phyloP scores from a whole-genome alignment of 139 green algal species.

The Microglena sp. region DNA sequence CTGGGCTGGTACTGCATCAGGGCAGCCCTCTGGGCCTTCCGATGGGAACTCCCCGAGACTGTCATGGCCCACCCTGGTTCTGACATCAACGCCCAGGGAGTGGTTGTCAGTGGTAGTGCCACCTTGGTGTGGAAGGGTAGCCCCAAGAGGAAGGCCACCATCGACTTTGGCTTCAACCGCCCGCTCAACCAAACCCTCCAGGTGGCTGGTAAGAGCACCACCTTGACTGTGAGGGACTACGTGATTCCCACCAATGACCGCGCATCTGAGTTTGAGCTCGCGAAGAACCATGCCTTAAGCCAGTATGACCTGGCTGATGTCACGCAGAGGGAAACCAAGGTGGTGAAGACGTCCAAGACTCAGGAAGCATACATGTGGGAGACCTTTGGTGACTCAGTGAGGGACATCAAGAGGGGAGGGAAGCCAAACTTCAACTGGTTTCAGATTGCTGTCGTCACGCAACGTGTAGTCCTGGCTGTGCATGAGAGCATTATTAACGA shows the following conservation, averaged over 20 bases:
- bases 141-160: too few relatives aligned
- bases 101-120: too few relatives aligned
- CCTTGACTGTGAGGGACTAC: conserved; percentile 4
- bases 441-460: not conserved
- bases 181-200: not conserved
- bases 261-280: not conserved
- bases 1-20: conserved; percentile 19
- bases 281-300: not conserved
- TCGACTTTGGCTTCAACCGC: conserved; percentile 3
- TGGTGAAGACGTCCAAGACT: conserved; percentile 1
- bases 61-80: conserved; percentile 9
- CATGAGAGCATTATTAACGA: conserved; percentile 2
- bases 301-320: too few relatives aligned
- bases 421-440: not conserved
- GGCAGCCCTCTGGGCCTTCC: conserved; percentile 11
- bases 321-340: too few relatives aligned
- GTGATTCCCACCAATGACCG: conserved; percentile 2
- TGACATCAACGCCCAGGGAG: too few relatives aligned
- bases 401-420: not conserved
- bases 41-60: conserved; percentile 5
- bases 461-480: conserved; percentile 9
- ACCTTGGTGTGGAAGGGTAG: too few relatives aligned
- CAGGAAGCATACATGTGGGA: conserved; percentile 13
- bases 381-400: conserved; percentile 2
- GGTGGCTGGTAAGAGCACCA: not conserved